A percentile compares a stretch with the other conserved stretches of the same genome.
Conservation (phyloP, 495 filamentous ascomycete genomes). For the Trichoderma reesei region DNA sequence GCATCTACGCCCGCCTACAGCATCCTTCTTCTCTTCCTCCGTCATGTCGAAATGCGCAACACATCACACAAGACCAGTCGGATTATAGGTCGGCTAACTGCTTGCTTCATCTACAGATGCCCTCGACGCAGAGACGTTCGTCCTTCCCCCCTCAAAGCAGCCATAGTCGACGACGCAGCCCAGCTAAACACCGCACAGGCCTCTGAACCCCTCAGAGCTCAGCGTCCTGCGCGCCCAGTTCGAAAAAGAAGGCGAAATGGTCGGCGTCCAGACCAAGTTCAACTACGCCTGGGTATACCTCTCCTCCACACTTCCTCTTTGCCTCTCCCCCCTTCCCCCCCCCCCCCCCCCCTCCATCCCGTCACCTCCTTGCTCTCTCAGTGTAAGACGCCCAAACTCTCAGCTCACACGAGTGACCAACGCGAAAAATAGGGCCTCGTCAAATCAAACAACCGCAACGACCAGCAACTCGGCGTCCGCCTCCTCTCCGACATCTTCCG, state of each 20-base stretch:
- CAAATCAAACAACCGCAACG: conserved; percentile 70
- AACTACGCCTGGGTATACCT: conserved; percentile 89
- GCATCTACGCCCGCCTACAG: neutral
- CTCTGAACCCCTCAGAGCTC: conserved; percentile 81
- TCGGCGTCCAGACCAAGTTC: conserved; percentile 96
- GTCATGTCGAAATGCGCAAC: neutral
- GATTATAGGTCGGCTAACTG: neutral
- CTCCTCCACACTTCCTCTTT: neutral
- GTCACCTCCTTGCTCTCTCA: no score
- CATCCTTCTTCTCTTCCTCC: conserved; percentile 11
- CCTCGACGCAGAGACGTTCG: conserved; percentile 90
- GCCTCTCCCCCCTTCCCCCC: neutral
- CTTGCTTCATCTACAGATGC: conserved; percentile 56
- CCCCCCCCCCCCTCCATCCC: neutral
- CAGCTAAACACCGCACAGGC: conserved; percentile 37
- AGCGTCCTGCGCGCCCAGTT: conserved; percentile 86
- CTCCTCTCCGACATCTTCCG: conserved; percentile 96
- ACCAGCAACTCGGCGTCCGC: conserved; percentile 92
- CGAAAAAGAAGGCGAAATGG: conserved; percentile 92
- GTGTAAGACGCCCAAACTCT: no score
- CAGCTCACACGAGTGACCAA: neutral
- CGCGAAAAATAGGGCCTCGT: conserved; percentile 63
- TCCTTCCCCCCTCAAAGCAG: neutral
- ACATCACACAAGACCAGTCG: neutral
- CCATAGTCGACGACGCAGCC: neutral